phyloP scores from a whole-genome alignment of 1,284 basidiomycete genomes.

The Irpex rosettiformis region DNA sequence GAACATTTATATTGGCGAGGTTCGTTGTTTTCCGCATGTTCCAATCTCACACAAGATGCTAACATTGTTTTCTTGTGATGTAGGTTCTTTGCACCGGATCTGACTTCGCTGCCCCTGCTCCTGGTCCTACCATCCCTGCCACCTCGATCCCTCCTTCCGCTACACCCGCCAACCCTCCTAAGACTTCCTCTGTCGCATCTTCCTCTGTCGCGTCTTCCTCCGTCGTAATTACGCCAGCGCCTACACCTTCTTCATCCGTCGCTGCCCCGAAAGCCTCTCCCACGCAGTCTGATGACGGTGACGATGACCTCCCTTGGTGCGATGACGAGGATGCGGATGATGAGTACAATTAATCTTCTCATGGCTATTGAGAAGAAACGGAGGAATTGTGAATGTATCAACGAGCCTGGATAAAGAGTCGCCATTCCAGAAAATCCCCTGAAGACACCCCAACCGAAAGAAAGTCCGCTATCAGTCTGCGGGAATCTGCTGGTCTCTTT shows the following conservation, averaged over 20 bases:
- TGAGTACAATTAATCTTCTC: background rate
- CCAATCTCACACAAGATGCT: background rate
- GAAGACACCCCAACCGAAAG: background rate
- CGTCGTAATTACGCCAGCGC: conserved; percentile 12
- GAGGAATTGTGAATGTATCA: no score
- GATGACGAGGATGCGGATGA: conserved; percentile 43
- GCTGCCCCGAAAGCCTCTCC: conserved; percentile 16
- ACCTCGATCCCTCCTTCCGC: conserved; percentile 29
- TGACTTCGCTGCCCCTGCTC: conserved; percentile 26
- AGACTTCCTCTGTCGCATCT: conserved; percentile 19
- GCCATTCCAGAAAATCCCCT: background rate
- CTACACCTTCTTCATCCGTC: conserved; percentile 10
- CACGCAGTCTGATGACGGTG: conserved; percentile 23
- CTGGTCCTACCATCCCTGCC: conserved; percentile 38
- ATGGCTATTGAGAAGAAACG: no score
- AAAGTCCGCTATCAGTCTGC: background rate
- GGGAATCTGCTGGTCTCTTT: background rate
- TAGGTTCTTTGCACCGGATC: conserved; percentile 50
- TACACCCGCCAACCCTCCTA: conserved; percentile 33
- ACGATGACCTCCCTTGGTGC: conserved; percentile 54
- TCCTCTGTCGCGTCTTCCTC: conserved; percentile 23
- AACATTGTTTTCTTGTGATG: background rate
- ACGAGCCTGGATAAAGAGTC: background rate
- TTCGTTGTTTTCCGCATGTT: conserved; percentile 26
- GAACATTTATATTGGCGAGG: conserved; percentile 70